phyloP scores from a whole-genome alignment of 768 basidiomycete genomes.

The Mycena crocata region DNA sequence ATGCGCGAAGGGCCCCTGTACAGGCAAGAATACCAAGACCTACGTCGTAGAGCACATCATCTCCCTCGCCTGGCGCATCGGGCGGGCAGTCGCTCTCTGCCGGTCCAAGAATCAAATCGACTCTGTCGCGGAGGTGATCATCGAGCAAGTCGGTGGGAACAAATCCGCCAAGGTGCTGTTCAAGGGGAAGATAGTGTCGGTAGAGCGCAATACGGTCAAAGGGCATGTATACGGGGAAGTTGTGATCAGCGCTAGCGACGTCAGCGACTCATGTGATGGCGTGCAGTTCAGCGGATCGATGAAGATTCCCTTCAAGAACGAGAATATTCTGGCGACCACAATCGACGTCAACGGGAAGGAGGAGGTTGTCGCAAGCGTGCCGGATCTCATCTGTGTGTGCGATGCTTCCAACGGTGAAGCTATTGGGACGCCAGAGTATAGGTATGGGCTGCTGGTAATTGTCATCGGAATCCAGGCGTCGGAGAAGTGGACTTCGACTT shows the following conservation, averaged over 20 bases:
- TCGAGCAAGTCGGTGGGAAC: conserved; percentile 49
- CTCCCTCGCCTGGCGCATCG: conserved; percentile 69
- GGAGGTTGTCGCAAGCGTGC: conserved; percentile 61
- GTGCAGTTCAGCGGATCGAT: conserved; percentile 45
- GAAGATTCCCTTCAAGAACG: conserved; percentile 66
- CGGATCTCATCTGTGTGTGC: conserved; percentile 67
- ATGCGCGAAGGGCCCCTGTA: conserved; percentile 50
- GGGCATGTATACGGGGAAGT: conserved; percentile 56
- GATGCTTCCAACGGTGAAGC: conserved; percentile 65
- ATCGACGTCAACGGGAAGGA: conserved; percentile 39
- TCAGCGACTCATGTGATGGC: conserved; percentile 40
- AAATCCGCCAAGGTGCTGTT: conserved; percentile 43
- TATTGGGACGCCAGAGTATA: conserved; percentile 68
- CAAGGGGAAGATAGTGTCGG: conserved; percentile 51
- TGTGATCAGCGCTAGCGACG: conserved; percentile 42
- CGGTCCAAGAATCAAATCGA: conserved; percentile 55
- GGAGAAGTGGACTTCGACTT: conserved; percentile 65
- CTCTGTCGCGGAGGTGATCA: conserved; percentile 47
- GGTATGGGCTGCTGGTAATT: conserved; percentile 63
- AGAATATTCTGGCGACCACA: conserved; percentile 59
- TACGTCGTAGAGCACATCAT: conserved; percentile 59
- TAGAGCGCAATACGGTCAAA: conserved; percentile 52
- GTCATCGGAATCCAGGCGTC: conserved; percentile 64
- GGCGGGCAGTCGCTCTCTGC: conserved; percentile 62
- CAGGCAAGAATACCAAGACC: conserved; percentile 42